These are phyloP conservation scores for Lactifluus rugatus DNA, from an alignment of 768 basidiomycete genomes.

Conservation along the genomic window DNA sequence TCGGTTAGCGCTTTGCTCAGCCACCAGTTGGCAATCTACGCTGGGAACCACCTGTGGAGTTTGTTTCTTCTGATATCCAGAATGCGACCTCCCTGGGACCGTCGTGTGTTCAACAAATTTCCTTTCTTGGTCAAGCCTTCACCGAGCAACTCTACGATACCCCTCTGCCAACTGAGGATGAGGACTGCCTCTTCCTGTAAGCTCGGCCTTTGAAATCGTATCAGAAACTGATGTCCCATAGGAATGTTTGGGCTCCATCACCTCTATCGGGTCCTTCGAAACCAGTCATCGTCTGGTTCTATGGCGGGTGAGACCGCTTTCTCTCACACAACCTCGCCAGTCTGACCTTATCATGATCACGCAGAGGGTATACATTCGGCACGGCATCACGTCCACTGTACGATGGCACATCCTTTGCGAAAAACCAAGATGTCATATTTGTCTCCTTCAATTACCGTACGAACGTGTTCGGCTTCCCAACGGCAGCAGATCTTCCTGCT, in stretches of 20 bases:
- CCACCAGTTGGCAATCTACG: constrained; percentile 3
- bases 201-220: background rate
- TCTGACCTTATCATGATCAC: background rate
- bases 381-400: constrained; percentile 1
- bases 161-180: background rate
- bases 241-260: constrained; percentile 10
- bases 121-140: background rate
- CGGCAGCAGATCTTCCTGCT: background rate
- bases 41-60: constrained; percentile 5
- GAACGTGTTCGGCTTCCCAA: constrained; percentile 13
- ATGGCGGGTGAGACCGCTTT: constrained; percentile 6
- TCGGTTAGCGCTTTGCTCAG: constrained; percentile 6
- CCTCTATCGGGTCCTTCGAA: background rate
- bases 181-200: constrained; percentile 13
- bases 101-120: constrained; percentile 11
- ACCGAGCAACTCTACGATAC: background rate
- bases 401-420: constrained; percentile 10
- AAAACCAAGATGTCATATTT: constrained; percentile 9
- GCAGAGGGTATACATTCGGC: constrained; percentile 1
- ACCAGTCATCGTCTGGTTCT: constrained; percentile 12
- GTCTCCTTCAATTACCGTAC: constrained; percentile 14
- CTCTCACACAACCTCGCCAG: background rate
- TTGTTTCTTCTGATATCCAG: background rate
- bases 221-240: background rate
- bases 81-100: constrained; percentile 9